phyloP scores from a whole-genome alignment of 805 yeast genomes.

The Barnettozyma vustinii region DNA sequence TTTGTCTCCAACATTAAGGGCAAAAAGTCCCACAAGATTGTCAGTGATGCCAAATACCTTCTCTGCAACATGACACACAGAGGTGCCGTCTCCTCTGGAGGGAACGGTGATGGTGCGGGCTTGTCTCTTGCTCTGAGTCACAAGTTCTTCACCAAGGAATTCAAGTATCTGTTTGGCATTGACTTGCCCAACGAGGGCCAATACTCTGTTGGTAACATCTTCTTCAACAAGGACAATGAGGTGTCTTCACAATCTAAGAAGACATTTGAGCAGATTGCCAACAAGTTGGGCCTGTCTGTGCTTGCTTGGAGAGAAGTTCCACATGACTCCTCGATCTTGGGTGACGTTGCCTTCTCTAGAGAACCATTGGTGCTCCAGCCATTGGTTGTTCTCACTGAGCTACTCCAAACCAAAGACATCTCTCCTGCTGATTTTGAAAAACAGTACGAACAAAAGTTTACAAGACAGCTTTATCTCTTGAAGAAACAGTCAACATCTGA shows the following conservation, averaged over 20 bases:
- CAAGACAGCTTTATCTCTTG: conserved; percentile 76
- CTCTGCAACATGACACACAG: conserved; percentile 98
- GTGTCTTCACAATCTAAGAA: conserved; percentile 63
- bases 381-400: conserved; percentile 64
- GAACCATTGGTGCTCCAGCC: conserved; percentile 94
- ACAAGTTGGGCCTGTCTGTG: conserved; percentile 68
- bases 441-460: conserved; percentile 60
- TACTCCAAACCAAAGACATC: conserved; percentile 32
- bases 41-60: conserved; percentile 80
- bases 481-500: conserved; percentile 88
- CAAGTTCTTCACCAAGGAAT: conserved; percentile 79
- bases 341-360: conserved; percentile 90
- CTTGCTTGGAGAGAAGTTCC: conserved; percentile 96
- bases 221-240: conserved; percentile 79
- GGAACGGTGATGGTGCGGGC: conserved; percentile 99
- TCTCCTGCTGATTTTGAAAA: conserved; percentile 49
- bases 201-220: conserved; percentile 92
- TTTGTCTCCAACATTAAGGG: conserved; percentile 95
- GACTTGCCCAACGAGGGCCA: conserved; percentile 75
- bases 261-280: conserved; percentile 79
- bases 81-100: conserved; percentile 95
- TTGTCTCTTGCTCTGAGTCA: conserved; percentile 91
- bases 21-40: conserved; percentile 79
- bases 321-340: conserved; percentile 87
- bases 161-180: conserved; percentile 60